Conservation (phyloP, 1,284 basidiomycete species). For the Neonothopanus nambi region DNA sequence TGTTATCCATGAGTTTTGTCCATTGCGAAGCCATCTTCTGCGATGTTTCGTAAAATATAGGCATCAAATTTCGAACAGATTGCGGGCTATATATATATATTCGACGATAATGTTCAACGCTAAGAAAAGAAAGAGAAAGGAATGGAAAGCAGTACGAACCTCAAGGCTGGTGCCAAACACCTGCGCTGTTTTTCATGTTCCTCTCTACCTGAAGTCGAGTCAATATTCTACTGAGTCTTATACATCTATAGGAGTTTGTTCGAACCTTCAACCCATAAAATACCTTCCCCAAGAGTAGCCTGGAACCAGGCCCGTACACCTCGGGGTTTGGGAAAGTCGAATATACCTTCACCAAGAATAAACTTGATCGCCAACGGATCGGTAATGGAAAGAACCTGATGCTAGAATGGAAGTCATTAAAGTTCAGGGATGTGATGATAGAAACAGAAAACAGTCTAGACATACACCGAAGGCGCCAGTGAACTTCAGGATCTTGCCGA, state of each 20-base stretch:
- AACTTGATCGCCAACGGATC: slow-evolving; percentile 52
- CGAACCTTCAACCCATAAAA: slow-evolving; percentile 61
- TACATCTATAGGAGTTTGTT: neutral
- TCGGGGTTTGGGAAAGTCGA: slow-evolving; percentile 57
- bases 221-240: too few relatives aligned
- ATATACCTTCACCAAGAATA: slow-evolving; percentile 51
- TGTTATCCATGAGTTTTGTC: slow-evolving; percentile 42
- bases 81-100: slow-evolving; percentile 39
- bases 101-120: too few relatives aligned
- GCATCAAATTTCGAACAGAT: slow-evolving; percentile 48
- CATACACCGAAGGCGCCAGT: slow-evolving; percentile 55
- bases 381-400: slow-evolving; percentile 54
- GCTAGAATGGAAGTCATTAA: slow-evolving; percentile 31
- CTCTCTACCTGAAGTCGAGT: slow-evolving; percentile 54
- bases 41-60: slow-evolving; percentile 53
- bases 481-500: slow-evolving; percentile 53
- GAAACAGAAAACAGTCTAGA: slow-evolving; percentile 15
- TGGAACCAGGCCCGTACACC: slow-evolving; percentile 63
- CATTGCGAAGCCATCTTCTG: slow-evolving; percentile 48
- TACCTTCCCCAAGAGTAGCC: slow-evolving; percentile 57
- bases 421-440: slow-evolving; percentile 5
- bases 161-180: slow-evolving; percentile 52
- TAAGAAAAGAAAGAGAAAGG: slow-evolving; percentile 4
- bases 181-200: slow-evolving; percentile 55
- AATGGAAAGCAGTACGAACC: slow-evolving; percentile 30